Base-by-base conservation (phyloP, 371 early-diverging fungal species). In the Mortierella sp. region DNA sequence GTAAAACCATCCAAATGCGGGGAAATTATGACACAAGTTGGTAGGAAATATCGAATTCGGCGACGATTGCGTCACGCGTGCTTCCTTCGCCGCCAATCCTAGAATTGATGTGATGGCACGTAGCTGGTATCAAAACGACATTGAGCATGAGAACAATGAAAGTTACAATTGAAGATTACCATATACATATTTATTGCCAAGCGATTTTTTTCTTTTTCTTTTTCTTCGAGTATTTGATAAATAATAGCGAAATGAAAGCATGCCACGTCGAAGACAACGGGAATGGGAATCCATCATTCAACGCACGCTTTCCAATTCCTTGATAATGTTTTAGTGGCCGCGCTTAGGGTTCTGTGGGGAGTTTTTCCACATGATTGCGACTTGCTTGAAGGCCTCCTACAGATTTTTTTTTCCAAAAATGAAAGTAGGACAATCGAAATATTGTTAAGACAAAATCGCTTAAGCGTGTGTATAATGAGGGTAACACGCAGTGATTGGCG, bases 371-470 rank as follows among this genome's bases (percentile, higher is more conserved):
- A 69, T 40, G 66, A 64, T 66, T 10, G 78, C 78, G n/a, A 78
- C 78, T 20, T 73, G 70, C 67, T 78, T 78, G 68, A 78, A 78
- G 9, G 78, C 78, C 73, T 78, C 78, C 78, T 78, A 61, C 60
- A 64, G 37, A 2, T 54, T 35, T 30, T 20, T 11, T 10, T 11
- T 62, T 26, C 24, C 26, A 47, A 47, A 39, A 43, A 16, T 51
- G 16, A 1, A n/a, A 62, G 28, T 18, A 54, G 1, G 28, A 47
- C 49, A 47, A 47, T 20, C 49, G 16, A 28, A 20, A 47, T 11
- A 35, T n/a, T n/a, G n/a, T n/a, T n/a, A n/a, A n/a, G n/a, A n/a
- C n/a, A 51, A 6, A 39, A 47, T 18, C 8, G 9, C 52, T 52
- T 18, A 9, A 4, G 16, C 9, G 1, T 8, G 20, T 52, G 9